Base-by-base conservation (phyloP, 495 filamentous ascomycete species). In the Penicillium manginii region DNA sequence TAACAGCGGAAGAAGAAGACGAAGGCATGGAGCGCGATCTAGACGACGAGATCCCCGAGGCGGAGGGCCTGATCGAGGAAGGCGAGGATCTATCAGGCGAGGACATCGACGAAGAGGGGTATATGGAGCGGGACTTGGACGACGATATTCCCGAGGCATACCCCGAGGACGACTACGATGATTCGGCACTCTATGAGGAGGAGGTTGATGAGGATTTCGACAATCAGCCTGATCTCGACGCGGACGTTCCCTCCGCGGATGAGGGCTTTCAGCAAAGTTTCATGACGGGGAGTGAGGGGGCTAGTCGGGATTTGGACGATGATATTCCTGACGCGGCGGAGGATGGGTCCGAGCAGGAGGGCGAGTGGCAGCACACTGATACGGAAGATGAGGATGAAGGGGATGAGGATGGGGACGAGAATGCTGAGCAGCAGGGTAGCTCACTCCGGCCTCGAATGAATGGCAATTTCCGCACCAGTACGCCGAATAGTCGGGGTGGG, bases 321-420 rank as follows among this genome's bases (percentile, higher is more conserved):
- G 77, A 79, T 51, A 74, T 79, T 21, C 76, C 78, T 21, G 75
- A 77, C 55, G 76, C 77, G 18, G 68, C 59, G 11, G 69, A 73
- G 31, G 55, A 67, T 39, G 73, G 53, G 0, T 67, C 57, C 8
- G 69, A 66, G 17, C 63, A 75, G 49, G 70, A 71, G 48, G 78
- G 71, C n/a, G 75, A 78, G 65, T 81, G 78, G 78, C 78, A 81
- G 58, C 91, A 96, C 64, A 96, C 91, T 19, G 91, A 96, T 73
- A 91, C 90, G 7, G 91, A 93, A 61, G 83, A 81, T n/a, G 85
- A 87, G 55, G 72, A 79, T 23, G 71, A 76, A 5, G 69, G 76
- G 10, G 67, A 76, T 11, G 74, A 75, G 3, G 63, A 70, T 15
- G 62, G 15, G 39, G 69, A n/a, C 64, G 26, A 29, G 9, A 29